Percentiles rank a stretch among this genome's conserved stretches.
These are phyloP conservation scores for Blastomyces silverae DNA, from an alignment of 2,329 filamentous ascomycete genomes.

Conservation along the genomic window DNA sequence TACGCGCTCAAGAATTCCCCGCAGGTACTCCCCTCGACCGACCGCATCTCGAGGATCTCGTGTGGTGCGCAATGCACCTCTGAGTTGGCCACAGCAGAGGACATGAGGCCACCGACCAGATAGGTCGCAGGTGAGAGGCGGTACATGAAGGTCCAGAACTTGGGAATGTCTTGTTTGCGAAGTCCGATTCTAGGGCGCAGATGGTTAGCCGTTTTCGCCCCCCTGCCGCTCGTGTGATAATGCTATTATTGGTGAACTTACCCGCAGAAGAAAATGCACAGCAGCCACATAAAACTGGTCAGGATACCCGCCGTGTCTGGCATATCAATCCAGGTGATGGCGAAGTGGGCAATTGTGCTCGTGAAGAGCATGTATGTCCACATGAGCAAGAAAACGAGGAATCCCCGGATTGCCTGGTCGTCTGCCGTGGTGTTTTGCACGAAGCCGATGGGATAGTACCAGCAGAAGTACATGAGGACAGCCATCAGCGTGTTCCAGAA, in stretches of 20 bases:
- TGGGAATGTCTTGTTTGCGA: background rate
- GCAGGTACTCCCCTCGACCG: conserved; percentile 59
- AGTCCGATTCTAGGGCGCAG: background rate
- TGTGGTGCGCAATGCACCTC: conserved; percentile 29
- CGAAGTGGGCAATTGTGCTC: conserved; percentile 64
- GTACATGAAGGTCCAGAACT: conserved; percentile 73
- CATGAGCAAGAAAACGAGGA: conserved; percentile 57
- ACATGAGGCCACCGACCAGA: conserved; percentile 37
- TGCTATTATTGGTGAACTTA: conserved; percentile 40
- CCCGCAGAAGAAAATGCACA: conserved; percentile 55
- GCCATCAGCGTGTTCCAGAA: conserved; percentile 58
- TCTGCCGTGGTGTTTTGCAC: conserved; percentile 38
- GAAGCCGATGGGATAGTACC: conserved; percentile 58
- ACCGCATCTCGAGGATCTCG: conserved; percentile 30
- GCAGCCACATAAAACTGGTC: conserved; percentile 53
- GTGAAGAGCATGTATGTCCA: conserved; percentile 63
- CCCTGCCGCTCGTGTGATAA: conserved; percentile 45
- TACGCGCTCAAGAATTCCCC: conserved; percentile 42
- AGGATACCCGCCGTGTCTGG: conserved; percentile 60
- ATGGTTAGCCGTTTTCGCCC: background rate
- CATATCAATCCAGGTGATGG: conserved; percentile 61
- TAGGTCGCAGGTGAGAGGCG: conserved; percentile 60
- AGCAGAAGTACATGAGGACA: conserved; percentile 56
- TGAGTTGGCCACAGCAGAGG: conserved; percentile 28
- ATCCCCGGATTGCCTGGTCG: conserved; percentile 49